Evolutionary conservation across 805 yeast species (phyloP), one percentile per base, ranked within the genome.

Genomic region (Diddensiella santjacobensis): DNA sequence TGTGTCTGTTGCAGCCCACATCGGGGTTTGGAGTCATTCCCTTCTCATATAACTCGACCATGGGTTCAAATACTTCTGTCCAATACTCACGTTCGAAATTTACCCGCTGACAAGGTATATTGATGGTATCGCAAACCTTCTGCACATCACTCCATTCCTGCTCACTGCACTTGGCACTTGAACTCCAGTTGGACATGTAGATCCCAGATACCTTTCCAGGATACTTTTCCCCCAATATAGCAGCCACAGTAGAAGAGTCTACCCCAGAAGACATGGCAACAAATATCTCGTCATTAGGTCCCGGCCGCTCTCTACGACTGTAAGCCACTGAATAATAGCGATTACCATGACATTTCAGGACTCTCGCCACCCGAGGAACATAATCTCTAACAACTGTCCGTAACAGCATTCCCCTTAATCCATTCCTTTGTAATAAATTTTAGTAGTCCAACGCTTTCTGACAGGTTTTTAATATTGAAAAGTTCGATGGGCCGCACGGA

Each of bases 231-330:
- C 71, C 66, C 4, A 87, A 71, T 51, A 86, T 48, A 0, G 85
- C 80, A 0, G 98, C 97, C 2, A 85, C 78, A 0, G 90, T 88
- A 1, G 96, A 84, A 0, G 97, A 90, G 65, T 93, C 99, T 0
- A 93, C 98, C 0, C 99, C 99, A 0, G 96, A 86, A 1, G 96
- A 87, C 96, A 93, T 87, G 4, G 98, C 96, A 3, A 93, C 79
- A 18, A 85, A 69, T 19, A 91, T 77, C 46, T 75, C 78, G 58
- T 87, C 96, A 26, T 72, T 63, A 19, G 45, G 33, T 2, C 30
- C 26, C 19, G 51, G 51, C n/a, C n/a, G n/a, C n/a, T n/a, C n/a
- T n/a, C n/a, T n/a, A n/a, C n/a, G n/a, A n/a, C n/a, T n/a, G n/a
- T n/a, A n/a, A n/a, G n/a, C n/a, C n/a, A n/a, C n/a, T n/a, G n/a